Evolutionary conservation across 345 rosid genomes (phyloP).

Genomic region (Rhizophora mangle): DNA sequence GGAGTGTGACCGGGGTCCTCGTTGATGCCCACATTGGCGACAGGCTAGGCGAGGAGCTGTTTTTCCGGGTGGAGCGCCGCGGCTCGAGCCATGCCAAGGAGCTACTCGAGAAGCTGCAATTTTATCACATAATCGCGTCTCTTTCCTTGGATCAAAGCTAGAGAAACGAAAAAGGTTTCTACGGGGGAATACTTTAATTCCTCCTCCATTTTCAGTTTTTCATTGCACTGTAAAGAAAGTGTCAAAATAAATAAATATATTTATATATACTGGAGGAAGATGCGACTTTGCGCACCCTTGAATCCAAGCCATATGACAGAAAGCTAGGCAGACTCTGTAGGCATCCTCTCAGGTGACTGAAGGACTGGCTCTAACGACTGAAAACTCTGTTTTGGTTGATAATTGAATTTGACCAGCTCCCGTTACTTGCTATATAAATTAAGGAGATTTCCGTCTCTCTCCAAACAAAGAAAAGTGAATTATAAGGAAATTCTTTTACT

Average conservation of each 20-base stretch:
- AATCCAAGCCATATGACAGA: slow-evolving; percentile 23
- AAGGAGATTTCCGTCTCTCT: too few relatives aligned
- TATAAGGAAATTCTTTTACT: too few relatives aligned
- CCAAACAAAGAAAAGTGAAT: too few relatives aligned
- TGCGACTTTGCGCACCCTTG: slow-evolving; percentile 24
- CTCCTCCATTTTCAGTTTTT: not conserved
- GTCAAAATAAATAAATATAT: too few relatives aligned
- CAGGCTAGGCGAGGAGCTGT: slow-evolving; percentile 64
- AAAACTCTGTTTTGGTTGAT: too few relatives aligned
- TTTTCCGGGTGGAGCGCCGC: slow-evolving; percentile 55
- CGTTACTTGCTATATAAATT: too few relatives aligned
- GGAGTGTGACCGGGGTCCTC: slow-evolving; percentile 81
- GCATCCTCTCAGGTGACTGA: not conserved
- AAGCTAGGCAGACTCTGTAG: not conserved
- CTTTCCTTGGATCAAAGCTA: slow-evolving; percentile 46
- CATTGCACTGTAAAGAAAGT: slow-evolving; percentile 5
- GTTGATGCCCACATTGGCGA: slow-evolving; percentile 95
- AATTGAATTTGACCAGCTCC: too few relatives aligned
- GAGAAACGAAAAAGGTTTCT: not conserved
- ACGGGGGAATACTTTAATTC: too few relatives aligned
- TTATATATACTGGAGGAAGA: not conserved
- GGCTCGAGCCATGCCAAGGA: slow-evolving; percentile 69
- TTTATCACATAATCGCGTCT: slow-evolving; percentile 83
- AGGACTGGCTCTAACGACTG: too few relatives aligned
- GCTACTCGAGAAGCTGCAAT: slow-evolving; percentile 69